Evolutionary conservation across 2,329 filamentous ascomycete genomes (phyloP).

Genomic region (Phaeoacremonium minimum): DNA sequence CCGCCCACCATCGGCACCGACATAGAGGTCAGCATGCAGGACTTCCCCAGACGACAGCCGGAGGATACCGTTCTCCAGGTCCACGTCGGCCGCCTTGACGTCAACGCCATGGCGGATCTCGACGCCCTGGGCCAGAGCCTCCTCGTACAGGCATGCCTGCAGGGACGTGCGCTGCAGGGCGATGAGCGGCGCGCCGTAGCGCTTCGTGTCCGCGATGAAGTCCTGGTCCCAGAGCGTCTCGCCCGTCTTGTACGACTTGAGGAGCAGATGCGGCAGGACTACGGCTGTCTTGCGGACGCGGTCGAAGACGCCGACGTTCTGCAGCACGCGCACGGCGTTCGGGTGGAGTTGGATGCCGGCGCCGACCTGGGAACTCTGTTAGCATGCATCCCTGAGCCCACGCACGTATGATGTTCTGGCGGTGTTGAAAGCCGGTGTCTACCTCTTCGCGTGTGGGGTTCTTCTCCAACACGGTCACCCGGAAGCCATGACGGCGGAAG

Average conservation of each 20-base stretch:
- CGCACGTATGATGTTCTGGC: too few relatives aligned
- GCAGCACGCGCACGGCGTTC: conserved; percentile 13
- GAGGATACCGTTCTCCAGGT: conserved; percentile 4
- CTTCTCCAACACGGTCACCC: conserved; percentile 13
- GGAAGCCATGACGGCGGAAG: conserved; percentile 13
- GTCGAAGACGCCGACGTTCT: conserved; percentile 13
- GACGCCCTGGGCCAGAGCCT: conserved; percentile 11
- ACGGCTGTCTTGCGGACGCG: conserved; percentile 11
- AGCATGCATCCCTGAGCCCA: too few relatives aligned
- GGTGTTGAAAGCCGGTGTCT: not conserved
- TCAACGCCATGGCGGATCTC: conserved; percentile 10
- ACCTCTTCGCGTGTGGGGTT: conserved; percentile 11
- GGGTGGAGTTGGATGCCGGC: conserved; percentile 15
- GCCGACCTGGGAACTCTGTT: conserved; percentile 3
- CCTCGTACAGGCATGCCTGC: conserved; percentile 13
- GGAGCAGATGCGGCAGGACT: conserved; percentile 8
- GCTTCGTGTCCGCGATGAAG: conserved; percentile 4
- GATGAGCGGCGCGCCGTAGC: conserved; percentile 13
- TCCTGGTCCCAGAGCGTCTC: conserved; percentile 13
- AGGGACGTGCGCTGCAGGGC: conserved; percentile 14
- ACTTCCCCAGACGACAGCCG: too few relatives aligned
- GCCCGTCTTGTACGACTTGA: conserved; percentile 13
- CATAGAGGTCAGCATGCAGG: too few relatives aligned
- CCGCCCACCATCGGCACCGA: conserved; percentile 11
- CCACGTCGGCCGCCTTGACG: conserved; percentile 6